phyloP scores from a whole-genome alignment of 768 basidiomycete species.

The Trametes meyenii region DNA sequence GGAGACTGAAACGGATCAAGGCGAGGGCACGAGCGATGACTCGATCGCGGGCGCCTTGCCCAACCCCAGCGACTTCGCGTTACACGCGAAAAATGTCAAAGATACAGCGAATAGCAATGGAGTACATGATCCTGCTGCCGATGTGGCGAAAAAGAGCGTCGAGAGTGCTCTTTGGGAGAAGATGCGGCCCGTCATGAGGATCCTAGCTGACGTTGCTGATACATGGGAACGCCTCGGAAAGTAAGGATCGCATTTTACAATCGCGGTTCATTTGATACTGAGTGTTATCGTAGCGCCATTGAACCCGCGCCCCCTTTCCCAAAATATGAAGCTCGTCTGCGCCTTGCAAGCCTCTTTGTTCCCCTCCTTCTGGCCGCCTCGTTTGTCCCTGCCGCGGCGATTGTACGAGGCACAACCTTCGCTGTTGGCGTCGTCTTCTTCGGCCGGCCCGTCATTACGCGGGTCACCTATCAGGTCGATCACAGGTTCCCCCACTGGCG shows the following conservation, averaged over 20 bases:
- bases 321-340: conserved; percentile 23
- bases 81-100: conserved; percentile 34
- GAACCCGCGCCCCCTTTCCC: conserved; percentile 43
- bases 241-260: conserved; percentile 11
- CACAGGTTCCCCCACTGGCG: conserved; percentile 41
- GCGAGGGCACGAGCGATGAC: conserved; percentile 26
- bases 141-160: conserved; percentile 34
- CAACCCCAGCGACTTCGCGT: conserved; percentile 35
- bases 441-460: conserved; percentile 41
- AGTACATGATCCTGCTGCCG: conserved; percentile 34
- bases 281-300: conserved; percentile 34
- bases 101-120: conserved; percentile 27
- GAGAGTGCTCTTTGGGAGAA: conserved; percentile 38
- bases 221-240: conserved; percentile 46
- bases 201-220: conserved; percentile 39
- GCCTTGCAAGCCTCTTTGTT: conserved; percentile 36
- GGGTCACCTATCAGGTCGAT: conserved; percentile 35
- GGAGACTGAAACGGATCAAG: conserved; percentile 27
- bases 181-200: conserved; percentile 39
- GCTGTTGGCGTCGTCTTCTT: conserved; percentile 43
- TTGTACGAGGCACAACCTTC: conserved; percentile 36
- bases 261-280: background rate
- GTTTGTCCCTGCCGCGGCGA: conserved; percentile 34
- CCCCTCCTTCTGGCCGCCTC: conserved; percentile 35
- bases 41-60: conserved; percentile 29